Evolutionary conservation across 2,329 filamentous ascomycete species (phyloP), one percentile per base, ranked within the genome.

Genomic region (Trichophaea hybrida): DNA sequence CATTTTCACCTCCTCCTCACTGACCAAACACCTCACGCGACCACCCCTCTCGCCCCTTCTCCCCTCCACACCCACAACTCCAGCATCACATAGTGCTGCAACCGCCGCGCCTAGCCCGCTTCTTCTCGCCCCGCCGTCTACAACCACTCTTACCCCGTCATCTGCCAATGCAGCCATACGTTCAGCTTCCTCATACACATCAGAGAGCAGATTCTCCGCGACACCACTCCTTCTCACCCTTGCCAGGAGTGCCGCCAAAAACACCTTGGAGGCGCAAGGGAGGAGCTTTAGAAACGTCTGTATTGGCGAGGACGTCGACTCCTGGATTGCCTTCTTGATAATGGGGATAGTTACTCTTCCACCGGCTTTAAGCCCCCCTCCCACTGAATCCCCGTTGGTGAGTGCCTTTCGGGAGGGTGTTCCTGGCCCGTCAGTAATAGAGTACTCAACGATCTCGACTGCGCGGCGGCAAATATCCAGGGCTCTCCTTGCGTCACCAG

Each of bases 391-490:
- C 58, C 58, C 55, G 43, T 38, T 51, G 60, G 44, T 35, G 72
- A 52, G 46, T n/a, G 43, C 13, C 8, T 38, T 48, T 10, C 50
- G 52, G 15, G 64, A 73, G 6, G 84, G 83, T 2, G 84, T 86
- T 61, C 74, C 71, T 13, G 80, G 77, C 4, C 67, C 69, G 61
- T 72, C 8, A 5, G 33, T 72, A 6, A 64, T 67, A 15, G 73
- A 67, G 57, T 73, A 74, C 72, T 98, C 93, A 34, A 91, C 93
- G 32, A 98, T 82, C 73, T 98, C 93, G 12, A 98, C 93, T 1
- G 93, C 93, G 64, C 93, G 82, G 34, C 93, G 82, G 71, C 94
- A 98, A 61, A 98, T 97, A 69, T 98, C 93, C 17, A 98, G 78
- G 1, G 90, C 93, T 64, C 93, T 82, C 59, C 93, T 80, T 15